Base-by-base conservation (phyloP, 2,329 filamentous ascomycete species). In the Fusarium sp. region DNA sequence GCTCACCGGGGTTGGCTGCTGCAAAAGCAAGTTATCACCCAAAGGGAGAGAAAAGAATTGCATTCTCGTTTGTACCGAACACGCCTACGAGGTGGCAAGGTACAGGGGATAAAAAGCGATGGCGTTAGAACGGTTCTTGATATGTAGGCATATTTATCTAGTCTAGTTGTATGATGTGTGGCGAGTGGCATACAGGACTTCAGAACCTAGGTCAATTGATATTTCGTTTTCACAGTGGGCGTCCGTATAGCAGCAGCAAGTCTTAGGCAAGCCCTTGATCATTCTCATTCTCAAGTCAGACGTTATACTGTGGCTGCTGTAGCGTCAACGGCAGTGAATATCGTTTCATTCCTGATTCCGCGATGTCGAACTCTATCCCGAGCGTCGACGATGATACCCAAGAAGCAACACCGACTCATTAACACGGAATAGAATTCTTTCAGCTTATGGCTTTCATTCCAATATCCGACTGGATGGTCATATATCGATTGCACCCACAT, bases 91-190 rank as follows among this genome's bases (percentile, higher is more conserved):
- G 61, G 59, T 64, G 74, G 42, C 64, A 42, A 67, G 64, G 67
- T 18, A 61, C 53, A 61, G 70, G 55, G 62, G 56, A 64, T 45
- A 44, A 70, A 76, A 75, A 78, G 76, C 77, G 77, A 78, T 60
- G 77, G 77, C 77, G 77, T 71, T 78, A 66, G 59, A 75, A 74
- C 49, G 61, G 75, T 71, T 76, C 53, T 73, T 70, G 73, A 46
- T 67, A 67, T 71, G 54, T 63, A 60, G 73, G 58, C 64, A 54
- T 62, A 40, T 49, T 57, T 64, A 64, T 64, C 46, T 45, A 67
- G 52, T 55, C 52, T 65, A 60, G 26, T 45, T 64, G 53, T 60
- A 62, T 50, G 44, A 54, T 44, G 40, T 52, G 50, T 46, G 49
- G 48, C 26, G 62, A 50, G 35, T 56, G 50, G 48, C 50, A 64